Evolutionary conservation across 345 rosid species (phyloP).

Genomic region (Melaleuca alternifolia): DNA sequence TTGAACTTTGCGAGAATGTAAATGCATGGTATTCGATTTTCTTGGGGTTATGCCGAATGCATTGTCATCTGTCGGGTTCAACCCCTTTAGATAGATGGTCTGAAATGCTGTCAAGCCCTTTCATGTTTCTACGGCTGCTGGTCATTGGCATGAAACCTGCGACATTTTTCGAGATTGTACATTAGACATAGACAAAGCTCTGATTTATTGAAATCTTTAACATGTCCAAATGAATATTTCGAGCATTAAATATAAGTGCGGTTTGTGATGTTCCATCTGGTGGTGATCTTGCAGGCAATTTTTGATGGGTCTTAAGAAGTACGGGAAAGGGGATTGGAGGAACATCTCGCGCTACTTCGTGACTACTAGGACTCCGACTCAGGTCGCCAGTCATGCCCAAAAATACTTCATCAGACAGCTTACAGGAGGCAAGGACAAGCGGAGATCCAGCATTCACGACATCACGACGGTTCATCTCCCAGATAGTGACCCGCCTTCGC

Average conservation of each 20-base stretch:
- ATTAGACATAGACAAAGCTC: neutral
- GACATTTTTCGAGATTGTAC: neutral
- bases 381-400: conserved; percentile 99
- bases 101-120: neutral
- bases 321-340: conserved; percentile 99
- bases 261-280: conserved; percentile 2
- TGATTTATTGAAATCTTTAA: neutral
- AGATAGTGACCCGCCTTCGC: conserved; percentile 35
- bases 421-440: conserved; percentile 90
- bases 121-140: neutral
- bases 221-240: neutral
- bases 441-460: conserved; percentile 95
- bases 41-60: neutral
- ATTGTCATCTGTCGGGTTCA: neutral
- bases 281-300: conserved; percentile 53
- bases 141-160: neutral
- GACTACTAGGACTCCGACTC: conserved; percentile 84
- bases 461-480: conserved; percentile 77
- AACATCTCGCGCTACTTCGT: conserved; percentile 87
- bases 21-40: neutral
- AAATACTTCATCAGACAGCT: conserved; percentile 91
- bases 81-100: neutral
- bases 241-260: neutral
- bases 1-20: neutral
- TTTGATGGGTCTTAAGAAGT: conserved; percentile 82